Evolutionary conservation across 768 basidiomycete genomes (phyloP).

Genomic region (Tulasnella sp.): DNA sequence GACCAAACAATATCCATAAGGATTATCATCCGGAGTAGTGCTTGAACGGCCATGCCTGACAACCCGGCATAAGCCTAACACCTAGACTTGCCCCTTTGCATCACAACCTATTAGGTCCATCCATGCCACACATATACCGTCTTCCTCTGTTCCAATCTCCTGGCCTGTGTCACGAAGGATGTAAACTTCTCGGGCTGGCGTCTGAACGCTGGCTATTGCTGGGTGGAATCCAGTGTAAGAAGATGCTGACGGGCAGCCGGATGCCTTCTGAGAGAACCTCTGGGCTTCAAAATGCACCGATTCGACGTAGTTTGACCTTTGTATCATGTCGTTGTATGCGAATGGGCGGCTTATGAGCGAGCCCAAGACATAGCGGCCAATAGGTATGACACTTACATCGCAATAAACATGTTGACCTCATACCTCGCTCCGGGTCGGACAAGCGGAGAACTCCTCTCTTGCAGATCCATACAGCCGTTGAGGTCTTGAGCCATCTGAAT

Average conservation of each 20-base stretch:
- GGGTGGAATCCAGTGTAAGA: constrained; percentile 42
- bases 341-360: background rate
- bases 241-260: background rate
- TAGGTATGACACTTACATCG: background rate
- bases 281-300: constrained; percentile 55
- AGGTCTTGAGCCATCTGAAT: constrained; percentile 67
- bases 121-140: constrained; percentile 58
- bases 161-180: constrained; percentile 68
- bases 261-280: background rate
- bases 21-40: background rate
- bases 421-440: constrained; percentile 17
- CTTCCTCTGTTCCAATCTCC: constrained; percentile 69
- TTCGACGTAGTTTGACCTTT: constrained; percentile 68
- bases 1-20: background rate
- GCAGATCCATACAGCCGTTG: constrained; percentile 37
- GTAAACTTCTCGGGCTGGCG: constrained; percentile 57
- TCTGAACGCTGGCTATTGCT: constrained; percentile 63
- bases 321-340: background rate
- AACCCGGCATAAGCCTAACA: background rate
- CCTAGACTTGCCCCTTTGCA: constrained; percentile 14
- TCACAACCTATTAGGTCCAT: constrained; percentile 49
- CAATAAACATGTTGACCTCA: constrained; percentile 41
- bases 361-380: background rate
- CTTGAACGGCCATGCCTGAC: background rate
- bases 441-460: background rate